Percentiles rank a stretch among this genome's conserved stretches.
phyloP scores from a whole-genome alignment of 768 basidiomycete genomes.

The Fomitopsis serialis region DNA sequence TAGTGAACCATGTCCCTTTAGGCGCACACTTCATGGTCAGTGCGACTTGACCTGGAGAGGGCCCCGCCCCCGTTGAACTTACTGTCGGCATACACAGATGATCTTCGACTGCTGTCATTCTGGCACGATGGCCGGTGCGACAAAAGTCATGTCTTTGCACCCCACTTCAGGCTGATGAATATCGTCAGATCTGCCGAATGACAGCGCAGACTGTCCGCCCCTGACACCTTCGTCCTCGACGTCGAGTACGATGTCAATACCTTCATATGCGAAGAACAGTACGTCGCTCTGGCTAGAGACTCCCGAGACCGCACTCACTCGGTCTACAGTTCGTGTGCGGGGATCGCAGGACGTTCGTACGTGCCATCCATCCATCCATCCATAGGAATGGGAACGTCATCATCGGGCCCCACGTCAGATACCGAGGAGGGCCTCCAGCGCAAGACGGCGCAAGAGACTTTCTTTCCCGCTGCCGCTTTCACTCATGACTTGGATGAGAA shows the following conservation, averaged over 20 bases:
- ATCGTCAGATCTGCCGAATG: slow-evolving; percentile 8
- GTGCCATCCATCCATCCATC: background rate
- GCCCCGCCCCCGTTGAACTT: no score
- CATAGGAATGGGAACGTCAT: background rate
- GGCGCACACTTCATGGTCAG: slow-evolving; percentile 19
- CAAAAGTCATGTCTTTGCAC: background rate
- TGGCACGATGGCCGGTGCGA: slow-evolving; percentile 9
- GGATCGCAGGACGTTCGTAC: background rate
- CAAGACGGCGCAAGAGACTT: background rate
- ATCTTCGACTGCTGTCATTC: slow-evolving; percentile 9
- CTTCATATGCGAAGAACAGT: slow-evolving; percentile 1
- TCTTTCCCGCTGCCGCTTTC: background rate
- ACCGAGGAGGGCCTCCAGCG: background rate
- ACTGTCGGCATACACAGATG: no score
- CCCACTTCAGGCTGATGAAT: background rate
- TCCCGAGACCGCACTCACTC: no score
- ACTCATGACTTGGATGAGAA: background rate
- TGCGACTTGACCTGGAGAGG: background rate
- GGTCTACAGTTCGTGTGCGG: background rate
- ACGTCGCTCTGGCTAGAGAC: background rate
- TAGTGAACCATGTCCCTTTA: slow-evolving; percentile 18
- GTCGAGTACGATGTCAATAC: background rate
- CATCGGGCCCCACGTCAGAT: background rate
- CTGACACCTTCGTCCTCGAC: background rate
- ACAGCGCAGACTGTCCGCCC: slow-evolving; percentile 2